Base-by-base conservation (phyloP, 345 rosid genomes). In the Acer negundo region DNA sequence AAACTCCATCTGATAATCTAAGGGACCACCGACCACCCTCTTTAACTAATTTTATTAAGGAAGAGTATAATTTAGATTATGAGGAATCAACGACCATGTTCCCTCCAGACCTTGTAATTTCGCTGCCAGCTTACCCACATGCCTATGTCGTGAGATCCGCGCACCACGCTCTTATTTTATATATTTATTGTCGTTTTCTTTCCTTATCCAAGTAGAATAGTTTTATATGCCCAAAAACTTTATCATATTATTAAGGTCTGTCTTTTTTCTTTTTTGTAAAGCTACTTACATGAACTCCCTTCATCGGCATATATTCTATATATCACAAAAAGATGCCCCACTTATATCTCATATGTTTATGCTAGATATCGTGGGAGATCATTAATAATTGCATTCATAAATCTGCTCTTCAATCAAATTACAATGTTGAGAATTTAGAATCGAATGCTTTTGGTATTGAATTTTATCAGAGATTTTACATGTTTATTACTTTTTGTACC, bases 111-210 rank as follows among this genome's bases (percentile, higher is more conserved):
- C 77, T 79, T 82, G 82, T 67, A 38, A 59, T 74, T 58, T 59
- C 35, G 13, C 56, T 56, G 83, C 82, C 86, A 78, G 78, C 65
- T 77, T 42, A 74, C 53, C 79, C 88, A 87, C 91, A 86, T 86
- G 90, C 81, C 80, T 67, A 74, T 79, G 88, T 82, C 80, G 42
- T 56, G 56, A 77, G 87, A 87, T 90, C 90, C 84, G 82, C 46
- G 64, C 80, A 59, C 75, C 80, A 22, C 83, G 89, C 84, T 24
- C 69, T 81, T 74, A 72, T 23, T 75, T 78, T 62, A 71, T 35
- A 35, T 35, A 35, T 77, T 56, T 63, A 63, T 53, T 72, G 62
- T 69, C 75, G 7, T 61, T 44, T 68, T 61, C 75, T 67, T 74
- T 58, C 49, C 73, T 79, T 70, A 62, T 83, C 84, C 81, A 78